Evolutionary conservation across 345 rosid genomes (phyloP).

Genomic region (Lumnitzera racemosa): DNA sequence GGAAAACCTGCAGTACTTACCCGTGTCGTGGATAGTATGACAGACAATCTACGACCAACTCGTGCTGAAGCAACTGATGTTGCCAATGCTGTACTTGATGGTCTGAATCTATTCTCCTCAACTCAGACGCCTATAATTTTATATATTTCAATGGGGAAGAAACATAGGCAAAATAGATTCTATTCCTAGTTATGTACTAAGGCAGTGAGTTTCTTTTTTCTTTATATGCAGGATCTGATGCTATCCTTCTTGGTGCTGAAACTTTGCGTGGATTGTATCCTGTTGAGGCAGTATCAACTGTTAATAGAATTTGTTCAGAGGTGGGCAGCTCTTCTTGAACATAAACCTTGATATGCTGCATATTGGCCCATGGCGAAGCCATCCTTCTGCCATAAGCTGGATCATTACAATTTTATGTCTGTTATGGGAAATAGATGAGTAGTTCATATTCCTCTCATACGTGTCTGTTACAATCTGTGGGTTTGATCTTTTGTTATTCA

Average conservation of each 20-base stretch:
- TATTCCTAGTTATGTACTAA: neutral
- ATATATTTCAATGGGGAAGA: no score
- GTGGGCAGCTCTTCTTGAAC: slow-evolving; percentile 22
- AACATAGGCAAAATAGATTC: no score
- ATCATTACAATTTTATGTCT: no score
- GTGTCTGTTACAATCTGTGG: no score
- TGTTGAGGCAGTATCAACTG: slow-evolving; percentile 76
- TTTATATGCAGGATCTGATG: slow-evolving; percentile 71
- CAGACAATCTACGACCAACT: slow-evolving; percentile 87
- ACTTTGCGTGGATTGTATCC: slow-evolving; percentile 92
- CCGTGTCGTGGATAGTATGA: slow-evolving; percentile 99
- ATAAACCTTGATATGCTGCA: neutral
- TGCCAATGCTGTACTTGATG: slow-evolving; percentile 97
- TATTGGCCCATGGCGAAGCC: no score
- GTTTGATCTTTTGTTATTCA: no score
- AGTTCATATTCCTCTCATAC: no score
- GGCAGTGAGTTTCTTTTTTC: neutral
- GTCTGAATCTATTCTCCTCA: slow-evolving; percentile 19
- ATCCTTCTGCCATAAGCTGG: no score
- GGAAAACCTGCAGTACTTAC: slow-evolving; percentile 97
- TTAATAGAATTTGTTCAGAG: slow-evolving; percentile 93
- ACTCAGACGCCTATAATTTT: neutral
- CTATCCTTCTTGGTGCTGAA: slow-evolving; percentile 98
- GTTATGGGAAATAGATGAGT: no score
- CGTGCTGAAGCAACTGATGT: slow-evolving; percentile 99